Percentiles rank a stretch among this genome's conserved stretches.
Evolutionary conservation across 768 basidiomycete genomes (phyloP).

Genomic region (Auriscalpium orientale): DNA sequence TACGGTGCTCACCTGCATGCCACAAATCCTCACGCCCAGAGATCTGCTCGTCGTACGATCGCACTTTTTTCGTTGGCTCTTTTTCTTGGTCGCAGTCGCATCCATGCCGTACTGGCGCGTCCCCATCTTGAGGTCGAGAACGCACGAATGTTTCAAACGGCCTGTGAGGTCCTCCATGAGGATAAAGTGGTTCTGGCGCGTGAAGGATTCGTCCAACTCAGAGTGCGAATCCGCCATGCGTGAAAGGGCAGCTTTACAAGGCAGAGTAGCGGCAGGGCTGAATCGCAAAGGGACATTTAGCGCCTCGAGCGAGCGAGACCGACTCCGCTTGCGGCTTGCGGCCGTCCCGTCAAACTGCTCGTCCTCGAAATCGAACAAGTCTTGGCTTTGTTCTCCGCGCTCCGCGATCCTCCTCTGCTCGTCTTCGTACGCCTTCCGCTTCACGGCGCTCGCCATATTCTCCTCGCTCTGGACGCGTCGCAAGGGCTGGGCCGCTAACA

Average conservation of each 20-base stretch:
- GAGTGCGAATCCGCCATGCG: slow-evolving; percentile 19
- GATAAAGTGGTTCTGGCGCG: slow-evolving; percentile 95
- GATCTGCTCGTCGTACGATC: slow-evolving; percentile 89
- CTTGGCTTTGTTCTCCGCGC: background rate
- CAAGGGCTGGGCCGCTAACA: slow-evolving; percentile 30
- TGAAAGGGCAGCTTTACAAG: too few species aligned
- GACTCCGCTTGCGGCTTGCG: slow-evolving; percentile 30
- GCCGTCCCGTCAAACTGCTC: slow-evolving; percentile 9
- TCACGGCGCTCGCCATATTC: slow-evolving; percentile 30
- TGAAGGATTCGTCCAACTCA: slow-evolving; percentile 40
- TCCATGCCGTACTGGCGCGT: slow-evolving; percentile 97
- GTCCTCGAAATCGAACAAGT: slow-evolving; percentile 15
- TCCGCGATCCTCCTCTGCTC: background rate
- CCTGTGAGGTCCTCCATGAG: slow-evolving; percentile 99
- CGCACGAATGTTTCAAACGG: slow-evolving; percentile 82
- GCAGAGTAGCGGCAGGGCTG: background rate
- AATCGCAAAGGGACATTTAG: slow-evolving; percentile 3
- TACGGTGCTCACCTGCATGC: slow-evolving; percentile 82
- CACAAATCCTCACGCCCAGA: slow-evolving; percentile 89
- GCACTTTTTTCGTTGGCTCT: slow-evolving; percentile 97
- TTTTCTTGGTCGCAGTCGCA: slow-evolving; percentile 87
- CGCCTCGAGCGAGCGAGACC: slow-evolving; percentile 30
- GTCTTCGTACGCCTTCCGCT: slow-evolving; percentile 9
- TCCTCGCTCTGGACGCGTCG: slow-evolving; percentile 65
- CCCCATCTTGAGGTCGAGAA: slow-evolving; percentile 99